These are phyloP conservation scores for Kentomonas sorsogonicus DNA, from an alignment of 208 protist genomes.

Conservation along the genomic window DNA sequence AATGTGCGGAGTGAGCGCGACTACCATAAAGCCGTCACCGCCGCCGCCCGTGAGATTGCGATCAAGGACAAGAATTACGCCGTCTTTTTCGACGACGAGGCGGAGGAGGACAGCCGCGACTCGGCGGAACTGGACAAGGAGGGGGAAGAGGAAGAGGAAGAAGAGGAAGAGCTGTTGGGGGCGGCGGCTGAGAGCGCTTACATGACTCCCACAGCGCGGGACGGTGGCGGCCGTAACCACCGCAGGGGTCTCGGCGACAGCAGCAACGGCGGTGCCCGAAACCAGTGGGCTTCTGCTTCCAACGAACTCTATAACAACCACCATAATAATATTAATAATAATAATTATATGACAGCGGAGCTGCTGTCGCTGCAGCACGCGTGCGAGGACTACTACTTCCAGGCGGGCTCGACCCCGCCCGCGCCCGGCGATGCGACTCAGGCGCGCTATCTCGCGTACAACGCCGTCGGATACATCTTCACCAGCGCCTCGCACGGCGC, in stretches of 20 bases:
- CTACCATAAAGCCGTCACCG: too few species aligned
- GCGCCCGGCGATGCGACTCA: constrained; percentile 57
- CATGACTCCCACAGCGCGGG: too few species aligned
- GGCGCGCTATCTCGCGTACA: constrained; percentile 85
- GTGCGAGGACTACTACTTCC: constrained; percentile 67
- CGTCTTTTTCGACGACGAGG: constrained; percentile 5
- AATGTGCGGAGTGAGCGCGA: too few species aligned
- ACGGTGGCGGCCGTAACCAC: background rate
- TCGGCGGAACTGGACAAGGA: background rate
- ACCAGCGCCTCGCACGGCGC: constrained; percentile 43
- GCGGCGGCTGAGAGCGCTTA: too few species aligned
- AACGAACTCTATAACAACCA: too few species aligned
- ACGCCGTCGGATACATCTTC: constrained; percentile 77
- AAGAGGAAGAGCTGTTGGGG: background rate
- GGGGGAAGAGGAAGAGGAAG: constrained; percentile 8
- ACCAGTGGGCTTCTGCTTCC: too few species aligned
- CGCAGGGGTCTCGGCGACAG: background rate
- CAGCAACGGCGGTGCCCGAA: background rate
- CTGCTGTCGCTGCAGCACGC: background rate
- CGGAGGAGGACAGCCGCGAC: constrained; percentile 4
- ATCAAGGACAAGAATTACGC: constrained; percentile 2
- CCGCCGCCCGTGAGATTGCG: too few species aligned
- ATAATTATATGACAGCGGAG: background rate
- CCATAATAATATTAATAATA: too few species aligned
- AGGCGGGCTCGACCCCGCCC: constrained; percentile 68